Conservation (phyloP, 2,329 filamentous ascomycete genomes). For the Pezicula carpinea region DNA sequence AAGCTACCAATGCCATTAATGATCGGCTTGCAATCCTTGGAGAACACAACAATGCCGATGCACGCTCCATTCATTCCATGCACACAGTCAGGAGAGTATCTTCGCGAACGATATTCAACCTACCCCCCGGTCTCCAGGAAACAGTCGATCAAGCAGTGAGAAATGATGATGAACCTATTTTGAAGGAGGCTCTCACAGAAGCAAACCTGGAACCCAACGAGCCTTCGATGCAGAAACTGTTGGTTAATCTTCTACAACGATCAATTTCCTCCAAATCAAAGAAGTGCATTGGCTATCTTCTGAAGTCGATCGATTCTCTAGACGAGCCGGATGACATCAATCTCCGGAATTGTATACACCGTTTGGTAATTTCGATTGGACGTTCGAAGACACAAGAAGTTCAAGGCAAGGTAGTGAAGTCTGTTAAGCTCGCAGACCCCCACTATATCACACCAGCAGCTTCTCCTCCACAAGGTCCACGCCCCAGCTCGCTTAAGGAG, state of each 20-base stretch:
- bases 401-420: constrained; percentile 12
- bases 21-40: constrained; percentile 83
- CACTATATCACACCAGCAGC: constrained; percentile 76
- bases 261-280: constrained; percentile 67
- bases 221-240: constrained; percentile 56
- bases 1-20: constrained; percentile 69
- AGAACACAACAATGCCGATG: constrained; percentile 75
- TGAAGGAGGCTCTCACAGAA: constrained; percentile 54
- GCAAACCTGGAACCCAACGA: constrained; percentile 50
- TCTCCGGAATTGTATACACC: constrained; percentile 86
- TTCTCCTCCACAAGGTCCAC: constrained; percentile 57
- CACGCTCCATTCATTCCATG: constrained; percentile 62
- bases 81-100: constrained; percentile 72
- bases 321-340: constrained; percentile 92
- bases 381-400: constrained; percentile 53
- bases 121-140: constrained; percentile 66
- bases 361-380: constrained; percentile 87
- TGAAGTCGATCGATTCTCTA: constrained; percentile 65
- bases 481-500: constrained; percentile 62
- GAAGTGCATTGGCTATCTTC: constrained; percentile 64
- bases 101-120: constrained; percentile 67
- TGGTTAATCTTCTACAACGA: constrained; percentile 76
- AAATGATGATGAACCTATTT: constrained; percentile 54
- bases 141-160: constrained; percentile 68
- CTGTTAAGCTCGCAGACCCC: constrained; percentile 38